phyloP scores from a whole-genome alignment of 495 filamentous ascomycete species.

The Penicillium herquei region DNA sequence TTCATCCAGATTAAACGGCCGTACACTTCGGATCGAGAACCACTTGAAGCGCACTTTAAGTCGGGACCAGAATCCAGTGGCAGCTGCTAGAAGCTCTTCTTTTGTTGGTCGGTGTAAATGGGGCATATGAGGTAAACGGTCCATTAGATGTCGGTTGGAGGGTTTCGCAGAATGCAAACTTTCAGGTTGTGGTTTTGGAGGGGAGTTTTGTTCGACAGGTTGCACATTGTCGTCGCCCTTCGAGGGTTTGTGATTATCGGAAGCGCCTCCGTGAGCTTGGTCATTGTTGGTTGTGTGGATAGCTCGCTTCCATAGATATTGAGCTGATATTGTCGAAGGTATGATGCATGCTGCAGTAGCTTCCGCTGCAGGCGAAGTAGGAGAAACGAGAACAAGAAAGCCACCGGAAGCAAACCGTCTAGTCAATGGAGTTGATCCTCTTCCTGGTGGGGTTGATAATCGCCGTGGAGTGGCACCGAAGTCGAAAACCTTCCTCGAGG shows the following conservation, averaged over 20 bases:
- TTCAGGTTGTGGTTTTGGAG: neutral
- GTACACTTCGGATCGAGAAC: conserved; percentile 89
- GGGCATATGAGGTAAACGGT: conserved; percentile 67
- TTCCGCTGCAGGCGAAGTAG: conserved; percentile 35
- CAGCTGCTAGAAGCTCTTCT: conserved; percentile 88
- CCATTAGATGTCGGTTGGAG: conserved; percentile 51
- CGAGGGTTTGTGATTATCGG: conserved; percentile 8
- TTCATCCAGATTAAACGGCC: conserved; percentile 95
- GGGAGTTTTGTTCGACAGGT: conserved; percentile 9
- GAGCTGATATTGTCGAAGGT: conserved; percentile 28
- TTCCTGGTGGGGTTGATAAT: conserved; percentile 20
- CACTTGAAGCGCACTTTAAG: conserved; percentile 93
- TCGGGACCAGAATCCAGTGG: conserved; percentile 90
- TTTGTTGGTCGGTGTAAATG: conserved; percentile 83
- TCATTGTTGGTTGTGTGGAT: conserved; percentile 34
- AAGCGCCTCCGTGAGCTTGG: conserved; percentile 5
- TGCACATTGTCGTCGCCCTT: conserved; percentile 14
- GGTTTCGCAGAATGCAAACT: conserved; percentile 13
- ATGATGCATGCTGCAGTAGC: conserved; percentile 35
- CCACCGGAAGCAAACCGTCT: conserved; percentile 40
- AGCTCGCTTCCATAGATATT: conserved; percentile 33
- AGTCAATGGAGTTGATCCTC: conserved; percentile 26
- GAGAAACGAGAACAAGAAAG: conserved; percentile 37
- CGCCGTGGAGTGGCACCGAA: conserved; percentile 22
- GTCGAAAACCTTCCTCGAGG: conserved; percentile 18